A percentile compares a stretch with the other conserved stretches of the same genome.
These are phyloP conservation scores for Craterostigma plantagineum DNA, from an alignment of 257 asterid genomes.

Conservation along the genomic window DNA sequence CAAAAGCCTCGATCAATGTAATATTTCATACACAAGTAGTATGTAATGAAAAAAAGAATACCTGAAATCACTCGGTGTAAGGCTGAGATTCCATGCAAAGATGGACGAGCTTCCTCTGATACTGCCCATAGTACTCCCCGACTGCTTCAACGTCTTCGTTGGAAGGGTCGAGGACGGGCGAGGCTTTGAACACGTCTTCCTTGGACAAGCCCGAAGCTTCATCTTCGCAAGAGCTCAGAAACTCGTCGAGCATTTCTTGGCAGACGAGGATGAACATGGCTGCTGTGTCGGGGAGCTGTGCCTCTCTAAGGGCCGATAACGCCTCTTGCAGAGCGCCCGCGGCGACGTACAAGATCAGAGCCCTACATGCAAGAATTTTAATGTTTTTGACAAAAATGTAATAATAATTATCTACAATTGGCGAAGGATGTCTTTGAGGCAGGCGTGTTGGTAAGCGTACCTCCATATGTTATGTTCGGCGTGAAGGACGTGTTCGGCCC, in stretches of 20 bases:
- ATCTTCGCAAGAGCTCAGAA: conserved; percentile 48
- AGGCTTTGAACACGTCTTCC: conserved; percentile 24
- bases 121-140: conserved; percentile 72
- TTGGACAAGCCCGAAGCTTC: conserved; percentile 10
- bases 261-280: conserved; percentile 83
- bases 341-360: conserved; percentile 76
- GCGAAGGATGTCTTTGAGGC: not conserved
- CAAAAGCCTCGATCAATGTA: too few species aligned
- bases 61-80: conserved; percentile 28
- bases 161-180: conserved; percentile 58
- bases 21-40: too few species aligned
- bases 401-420: not conserved
- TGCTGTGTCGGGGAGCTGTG: conserved; percentile 89
- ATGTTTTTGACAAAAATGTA: conserved; percentile 6
- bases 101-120: conserved; percentile 83
- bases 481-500: conserved; percentile 79
- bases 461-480: conserved; percentile 93
- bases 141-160: conserved; percentile 73
- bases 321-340: conserved; percentile 98
- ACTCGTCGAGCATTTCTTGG: conserved; percentile 56
- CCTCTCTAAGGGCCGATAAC: conserved; percentile 70
- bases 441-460: conserved; percentile 17
- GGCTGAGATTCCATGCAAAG: conserved; percentile 92
- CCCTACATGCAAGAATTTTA: conserved; percentile 49
- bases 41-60: not conserved